These are phyloP conservation scores for Tetracentron sinense DNA, from an alignment of 164 flowering plant genomes.

Conservation along the genomic window DNA sequence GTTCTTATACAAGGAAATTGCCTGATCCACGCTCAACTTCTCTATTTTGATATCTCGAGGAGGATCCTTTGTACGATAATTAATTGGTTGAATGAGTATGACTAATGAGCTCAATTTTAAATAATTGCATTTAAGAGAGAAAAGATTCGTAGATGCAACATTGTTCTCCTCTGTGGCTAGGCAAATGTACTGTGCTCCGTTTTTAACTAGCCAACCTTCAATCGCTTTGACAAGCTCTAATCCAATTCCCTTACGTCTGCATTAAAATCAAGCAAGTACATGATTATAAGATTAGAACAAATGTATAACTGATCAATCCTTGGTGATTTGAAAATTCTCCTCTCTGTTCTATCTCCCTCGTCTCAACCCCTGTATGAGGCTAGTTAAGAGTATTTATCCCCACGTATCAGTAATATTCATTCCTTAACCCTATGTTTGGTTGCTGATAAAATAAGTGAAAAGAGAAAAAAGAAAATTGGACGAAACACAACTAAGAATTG, in stretches of 20 bases:
- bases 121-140: conserved; percentile 38
- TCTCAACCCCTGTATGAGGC: too few relatives aligned
- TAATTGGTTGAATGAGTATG: conserved; percentile 35
- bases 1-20: conserved; percentile 36
- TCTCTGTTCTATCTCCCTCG: too few relatives aligned
- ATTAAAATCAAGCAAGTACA: not conserved
- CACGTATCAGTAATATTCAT: too few relatives aligned
- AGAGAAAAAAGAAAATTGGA: too few relatives aligned
- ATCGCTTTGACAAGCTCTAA: conserved; percentile 37
- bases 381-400: too few relatives aligned
- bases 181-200: conserved; percentile 40
- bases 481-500: too few relatives aligned
- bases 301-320: too few relatives aligned
- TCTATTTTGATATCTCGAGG: conserved; percentile 28
- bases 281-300: too few relatives aligned
- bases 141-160: conserved; percentile 41
- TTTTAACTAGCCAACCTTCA: conserved; percentile 42
- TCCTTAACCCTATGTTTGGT: too few relatives aligned
- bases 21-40: conserved; percentile 38
- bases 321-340: too few relatives aligned
- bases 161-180: conserved; percentile 46
- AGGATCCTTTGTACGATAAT: conserved; percentile 7
- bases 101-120: conserved; percentile 28
- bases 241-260: conserved; percentile 47
- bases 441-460: too few relatives aligned